phyloP scores from a whole-genome alignment of 352 stramenopile genomes.

The Globisporangium solare region DNA sequence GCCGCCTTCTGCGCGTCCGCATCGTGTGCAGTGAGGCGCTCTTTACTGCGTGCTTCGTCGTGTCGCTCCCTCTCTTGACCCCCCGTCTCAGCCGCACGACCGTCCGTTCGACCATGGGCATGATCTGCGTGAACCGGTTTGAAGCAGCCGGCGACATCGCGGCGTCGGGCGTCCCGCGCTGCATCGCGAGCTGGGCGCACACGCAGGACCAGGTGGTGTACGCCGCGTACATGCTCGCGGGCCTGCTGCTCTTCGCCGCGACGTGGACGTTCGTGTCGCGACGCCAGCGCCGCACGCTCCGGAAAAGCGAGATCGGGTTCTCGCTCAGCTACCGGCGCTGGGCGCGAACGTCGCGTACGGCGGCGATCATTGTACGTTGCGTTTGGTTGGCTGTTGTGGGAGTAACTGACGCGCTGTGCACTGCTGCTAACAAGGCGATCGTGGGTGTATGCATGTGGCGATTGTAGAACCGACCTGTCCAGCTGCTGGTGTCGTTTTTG shows the following conservation, averaged over 20 bases:
- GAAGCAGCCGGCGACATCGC: constrained; percentile 18
- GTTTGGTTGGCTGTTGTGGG: too few species aligned
- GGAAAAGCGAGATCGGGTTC: constrained; percentile 69
- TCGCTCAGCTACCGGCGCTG: constrained; percentile 70
- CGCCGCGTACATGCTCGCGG: constrained; percentile 36
- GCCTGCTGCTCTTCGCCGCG: constrained; percentile 40
- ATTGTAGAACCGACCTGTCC: constrained; percentile 65
- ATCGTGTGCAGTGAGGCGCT: too few species aligned
- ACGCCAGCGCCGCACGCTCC: constrained; percentile 47
- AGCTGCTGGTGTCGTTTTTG: constrained; percentile 63
- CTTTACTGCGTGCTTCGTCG: too few species aligned
- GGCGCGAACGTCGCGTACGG: constrained; percentile 67
- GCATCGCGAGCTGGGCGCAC: constrained; percentile 68
- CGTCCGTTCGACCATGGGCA: constrained; percentile 27
- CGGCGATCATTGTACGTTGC: constrained; percentile 58
- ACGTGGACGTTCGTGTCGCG: constrained; percentile 54
- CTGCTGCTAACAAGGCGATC: background rate
- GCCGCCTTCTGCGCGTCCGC: too few species aligned
- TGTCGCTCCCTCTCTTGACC: too few species aligned
- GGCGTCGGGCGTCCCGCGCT: constrained; percentile 34
- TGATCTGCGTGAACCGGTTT: constrained; percentile 73
- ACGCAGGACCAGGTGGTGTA: constrained; percentile 71
- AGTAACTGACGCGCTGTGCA: background rate
- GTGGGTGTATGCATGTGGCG: too few species aligned
- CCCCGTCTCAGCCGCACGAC: too few species aligned